Base-by-base conservation (phyloP, 495 filamentous ascomycete species). In the Podospora didyma region DNA sequence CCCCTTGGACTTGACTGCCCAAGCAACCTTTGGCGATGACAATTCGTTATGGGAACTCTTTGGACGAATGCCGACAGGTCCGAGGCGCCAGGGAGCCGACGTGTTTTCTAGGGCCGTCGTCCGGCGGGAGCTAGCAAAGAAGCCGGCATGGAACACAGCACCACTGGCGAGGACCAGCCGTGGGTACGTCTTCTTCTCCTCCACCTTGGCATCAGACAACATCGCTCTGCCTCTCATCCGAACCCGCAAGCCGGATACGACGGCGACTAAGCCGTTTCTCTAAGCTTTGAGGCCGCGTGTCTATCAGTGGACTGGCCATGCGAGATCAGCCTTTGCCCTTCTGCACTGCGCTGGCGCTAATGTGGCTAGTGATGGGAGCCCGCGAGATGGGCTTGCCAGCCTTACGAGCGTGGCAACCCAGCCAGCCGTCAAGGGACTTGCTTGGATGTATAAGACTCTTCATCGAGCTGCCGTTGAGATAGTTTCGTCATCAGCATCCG, bases 231-330 rank as follows among this genome's bases (percentile, higher is more conserved):
- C 12, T 17, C 26, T 31, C 9, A 9, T 31, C 9, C 26, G 26
- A 31, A n/a, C 48, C 26, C 31, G n/a, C n/a, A n/a, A 21, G 12
- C 28, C n/a, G 34, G 22, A 9, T 12, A 42, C 35, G 22, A 35
- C 48, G 48, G 26, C 16, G 11, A 26, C 24, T 51, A 16, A 51
- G 16, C 14, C n/a, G 31, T 37, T 26, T 35, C 20, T 20, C 31
- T 17, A 51, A 51, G 48, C 48, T 35, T 51, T 35, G 6, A 10
- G 12, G 6, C 20, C 19, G 34, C 2, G n/a, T 37, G 48, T 35
- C 48, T 51, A 51, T 51, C 48, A 46, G 44, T 46, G 41, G 52
- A 54, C 34, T 23, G 28, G 11, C 12, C 24, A 22, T 26, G 17
- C 26, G 26, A 41, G 23, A 41, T 3, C 50, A 41, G n/a, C 34